Percentiles rank a stretch among this genome's conserved stretches.
phyloP scores from a whole-genome alignment of 208 protist genomes.

The Tritrichomonas musculus region DNA sequence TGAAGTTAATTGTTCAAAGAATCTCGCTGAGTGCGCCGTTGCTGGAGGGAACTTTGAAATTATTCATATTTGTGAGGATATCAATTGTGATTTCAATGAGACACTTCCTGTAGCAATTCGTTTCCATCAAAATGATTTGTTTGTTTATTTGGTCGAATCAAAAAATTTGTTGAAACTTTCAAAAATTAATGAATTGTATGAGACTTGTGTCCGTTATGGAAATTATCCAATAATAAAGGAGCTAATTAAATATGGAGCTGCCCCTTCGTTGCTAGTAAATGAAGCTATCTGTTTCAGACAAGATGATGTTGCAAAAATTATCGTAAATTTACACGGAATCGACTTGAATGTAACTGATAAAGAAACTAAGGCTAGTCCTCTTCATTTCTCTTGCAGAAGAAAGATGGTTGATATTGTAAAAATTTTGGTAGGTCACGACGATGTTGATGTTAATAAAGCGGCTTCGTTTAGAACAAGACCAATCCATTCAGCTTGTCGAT shows the following conservation, averaged over 20 bases:
- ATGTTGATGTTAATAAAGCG: background rate
- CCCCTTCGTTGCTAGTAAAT: no score
- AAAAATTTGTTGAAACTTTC: no score
- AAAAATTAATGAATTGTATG: no score
- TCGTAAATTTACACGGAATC: no score
- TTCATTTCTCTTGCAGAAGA: background rate
- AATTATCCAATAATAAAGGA: no score
- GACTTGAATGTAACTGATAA: no score
- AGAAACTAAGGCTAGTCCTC: background rate
- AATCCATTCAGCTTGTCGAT: no score
- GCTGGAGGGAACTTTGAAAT: background rate
- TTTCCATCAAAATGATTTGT: background rate
- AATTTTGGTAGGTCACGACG: background rate
- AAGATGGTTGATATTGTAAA: background rate
- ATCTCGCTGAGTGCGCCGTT: background rate
- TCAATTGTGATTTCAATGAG: background rate
- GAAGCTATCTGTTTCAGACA: no score
- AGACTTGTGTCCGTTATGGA: no score
- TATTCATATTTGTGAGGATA: background rate
- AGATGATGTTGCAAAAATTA: no score
- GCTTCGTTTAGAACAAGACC: background rate
- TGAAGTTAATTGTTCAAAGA: background rate
- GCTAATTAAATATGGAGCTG: no score
- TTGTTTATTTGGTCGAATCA: background rate
- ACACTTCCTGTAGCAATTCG: background rate